Conservation (phyloP, 495 filamentous ascomycete species). For the Cryomyces minteri region DNA sequence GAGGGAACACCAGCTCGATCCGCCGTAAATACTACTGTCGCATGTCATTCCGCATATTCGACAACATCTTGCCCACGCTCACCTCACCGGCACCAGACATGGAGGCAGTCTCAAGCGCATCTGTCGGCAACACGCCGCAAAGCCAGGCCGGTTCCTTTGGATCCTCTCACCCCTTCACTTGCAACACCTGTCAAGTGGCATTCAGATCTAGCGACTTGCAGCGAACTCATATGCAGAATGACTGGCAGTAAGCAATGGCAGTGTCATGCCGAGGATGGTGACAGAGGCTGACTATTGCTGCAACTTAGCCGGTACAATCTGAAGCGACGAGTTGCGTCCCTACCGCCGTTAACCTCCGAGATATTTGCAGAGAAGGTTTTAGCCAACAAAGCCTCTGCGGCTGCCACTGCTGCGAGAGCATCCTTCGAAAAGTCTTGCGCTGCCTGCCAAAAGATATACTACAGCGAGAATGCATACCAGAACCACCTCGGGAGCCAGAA, state of each 20-base stretch:
- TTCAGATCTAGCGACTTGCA: slow-evolving; percentile 90
- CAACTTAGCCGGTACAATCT: slow-evolving; percentile 73
- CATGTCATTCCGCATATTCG: no score
- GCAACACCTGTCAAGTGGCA: slow-evolving; percentile 94
- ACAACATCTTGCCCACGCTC: no score
- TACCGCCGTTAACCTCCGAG: slow-evolving; percentile 85
- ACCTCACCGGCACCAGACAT: no score
- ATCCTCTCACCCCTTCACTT: slow-evolving; percentile 70
- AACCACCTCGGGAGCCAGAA: slow-evolving; percentile 89
- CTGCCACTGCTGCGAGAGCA: slow-evolving; percentile 71
- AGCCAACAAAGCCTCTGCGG: slow-evolving; percentile 70
- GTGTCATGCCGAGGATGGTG: neutral
- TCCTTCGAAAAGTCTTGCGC: slow-evolving; percentile 71
- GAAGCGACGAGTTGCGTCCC: slow-evolving; percentile 79
- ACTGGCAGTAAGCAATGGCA: slow-evolving; percentile 73
- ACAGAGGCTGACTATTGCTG: neutral
- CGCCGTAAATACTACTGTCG: no score
- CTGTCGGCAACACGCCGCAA: no score
- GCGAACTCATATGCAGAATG: slow-evolving; percentile 84
- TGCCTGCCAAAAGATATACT: slow-evolving; percentile 81
- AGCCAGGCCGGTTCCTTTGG: no score
- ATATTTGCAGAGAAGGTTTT: slow-evolving; percentile 92
- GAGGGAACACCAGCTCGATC: no score
- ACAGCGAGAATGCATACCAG: slow-evolving; percentile 83
- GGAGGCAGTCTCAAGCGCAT: no score